Evolutionary conservation across 129 eudicot species (phyloP), one percentile per base, ranked within the genome.

Genomic region (Artemisia argyi): DNA sequence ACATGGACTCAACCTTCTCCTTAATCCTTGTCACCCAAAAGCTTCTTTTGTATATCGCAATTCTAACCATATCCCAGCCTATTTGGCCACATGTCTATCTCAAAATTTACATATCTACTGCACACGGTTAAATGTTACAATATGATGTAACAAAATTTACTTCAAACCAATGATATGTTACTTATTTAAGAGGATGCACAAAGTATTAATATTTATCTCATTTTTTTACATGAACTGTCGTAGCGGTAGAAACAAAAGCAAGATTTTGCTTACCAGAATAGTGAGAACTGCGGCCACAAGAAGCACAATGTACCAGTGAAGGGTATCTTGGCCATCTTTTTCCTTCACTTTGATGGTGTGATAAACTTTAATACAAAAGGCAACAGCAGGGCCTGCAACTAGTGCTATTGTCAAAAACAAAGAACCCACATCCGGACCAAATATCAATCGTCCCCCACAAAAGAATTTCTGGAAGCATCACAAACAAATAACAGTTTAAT

Each of bases 351-450:
- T 79, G 24, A 86, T 86, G 54, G 69, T 75, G 57, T 32, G 24
- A 14, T 62, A 79, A 51, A 83, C 78, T 69, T 86, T 86, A 30
- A 80, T 44, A 71, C 93, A 88, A 75, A 95, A 95, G 26, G 84
- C 76, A 60, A 90, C 7, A 18, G 90, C 91, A 11, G 99, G 99
- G 48, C 83, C 91, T 20, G 67, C 88, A 58, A 95, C 83, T 55
- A 95, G 78, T 49, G 84, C 42, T 48, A 81, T 74, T 39, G 99
- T 81, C 39, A 88, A 19, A 74, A 81, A 69, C 75, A 95, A 68
- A 60, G 99, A 88, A 77, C 86, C 83, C 24, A 67, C 99, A 73
- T 95, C 99, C 0, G 99, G 99, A 68, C 97, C 99, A 73, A 90
- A 95, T 79, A 95, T 80, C 84, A 95, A 81, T 82, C 99, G 86